A percentile compares a stretch with the other conserved stretches of the same genome.
Conservation (phyloP, 768 basidiomycete genomes). For the Serendipita sp. region DNA sequence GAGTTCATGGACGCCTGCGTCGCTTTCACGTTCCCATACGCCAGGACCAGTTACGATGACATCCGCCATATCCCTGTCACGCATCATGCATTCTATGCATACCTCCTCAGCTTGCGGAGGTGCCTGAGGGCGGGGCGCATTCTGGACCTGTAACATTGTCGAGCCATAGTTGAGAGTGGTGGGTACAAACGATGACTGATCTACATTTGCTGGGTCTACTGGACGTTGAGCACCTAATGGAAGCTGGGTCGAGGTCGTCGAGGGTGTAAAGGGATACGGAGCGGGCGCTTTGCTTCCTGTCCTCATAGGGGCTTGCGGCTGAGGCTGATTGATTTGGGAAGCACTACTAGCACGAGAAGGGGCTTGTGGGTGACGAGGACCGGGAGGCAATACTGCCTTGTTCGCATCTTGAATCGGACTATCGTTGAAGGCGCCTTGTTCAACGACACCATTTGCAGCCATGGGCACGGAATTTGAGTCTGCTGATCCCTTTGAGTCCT, state of each 20-base stretch:
- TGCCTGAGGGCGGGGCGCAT: not conserved
- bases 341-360: not conserved
- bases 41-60: conserved; percentile 76
- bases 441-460: not conserved
- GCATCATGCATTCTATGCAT: conserved; percentile 95
- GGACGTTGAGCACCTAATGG: not conserved
- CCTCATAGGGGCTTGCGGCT: not conserved
- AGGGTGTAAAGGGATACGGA: not conserved
- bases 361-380: conserved; percentile 1
- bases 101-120: conserved; percentile 36
- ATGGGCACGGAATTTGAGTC: not conserved
- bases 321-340: not conserved
- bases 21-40: conserved; percentile 84
- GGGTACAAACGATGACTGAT: not conserved
- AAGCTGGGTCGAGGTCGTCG: not conserved
- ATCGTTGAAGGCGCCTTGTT: not conserved
- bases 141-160: not conserved
- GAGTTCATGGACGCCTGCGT: conserved; percentile 64
- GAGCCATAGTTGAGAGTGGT: not conserved
- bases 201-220: not conserved
- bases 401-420: not conserved
- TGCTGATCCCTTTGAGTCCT: not conserved
- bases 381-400: not conserved
- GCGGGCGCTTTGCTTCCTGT: not conserved
- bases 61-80: conserved; percentile 95